phyloP scores from a whole-genome alignment of 208 protist genomes.

The Angomonas deanei region DNA sequence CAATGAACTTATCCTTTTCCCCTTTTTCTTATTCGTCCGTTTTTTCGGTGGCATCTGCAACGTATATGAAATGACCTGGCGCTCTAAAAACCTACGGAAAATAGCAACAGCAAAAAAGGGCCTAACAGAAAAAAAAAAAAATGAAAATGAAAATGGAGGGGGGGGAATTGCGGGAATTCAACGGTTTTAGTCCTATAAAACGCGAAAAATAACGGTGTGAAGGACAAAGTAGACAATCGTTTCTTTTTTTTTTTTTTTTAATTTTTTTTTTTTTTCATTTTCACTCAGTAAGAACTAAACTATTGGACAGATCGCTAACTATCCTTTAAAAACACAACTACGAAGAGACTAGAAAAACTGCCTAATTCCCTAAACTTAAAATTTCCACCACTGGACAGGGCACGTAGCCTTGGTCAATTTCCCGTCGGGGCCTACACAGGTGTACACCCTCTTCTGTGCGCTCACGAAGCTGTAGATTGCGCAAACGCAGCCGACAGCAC shows the following conservation, averaged over 20 bases:
- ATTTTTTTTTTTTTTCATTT: slow-evolving; percentile 3
- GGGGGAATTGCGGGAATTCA: not conserved
- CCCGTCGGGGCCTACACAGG: slow-evolving; percentile 49
- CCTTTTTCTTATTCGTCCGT: not conserved
- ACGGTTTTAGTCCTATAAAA: not conserved
- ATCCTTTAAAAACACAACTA: not conserved
- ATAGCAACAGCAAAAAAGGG: slow-evolving; percentile 11
- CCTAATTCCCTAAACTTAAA: slow-evolving; percentile 18
- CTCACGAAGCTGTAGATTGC: slow-evolving; percentile 58
- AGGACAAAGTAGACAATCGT: too few relatives aligned
- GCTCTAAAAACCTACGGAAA: not conserved
- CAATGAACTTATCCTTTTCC: slow-evolving; percentile 29
- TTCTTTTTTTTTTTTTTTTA: slow-evolving; percentile 1
- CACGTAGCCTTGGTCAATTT: slow-evolving; percentile 54
- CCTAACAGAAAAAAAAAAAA: slow-evolving; percentile 8
- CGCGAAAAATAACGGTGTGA: not conserved
- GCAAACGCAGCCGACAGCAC: slow-evolving; percentile 44
- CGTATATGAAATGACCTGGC: not conserved
- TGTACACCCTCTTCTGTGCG: slow-evolving; percentile 44
- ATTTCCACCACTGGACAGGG: slow-evolving; percentile 76
- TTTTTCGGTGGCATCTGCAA: too few relatives aligned
- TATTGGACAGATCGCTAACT: not conserved
- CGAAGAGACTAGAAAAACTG: slow-evolving; percentile 10
- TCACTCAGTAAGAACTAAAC: not conserved
- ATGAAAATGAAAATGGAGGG: not conserved